phyloP scores from a whole-genome alignment of 2,329 filamentous ascomycete species.

The Fusarium nodosum region DNA sequence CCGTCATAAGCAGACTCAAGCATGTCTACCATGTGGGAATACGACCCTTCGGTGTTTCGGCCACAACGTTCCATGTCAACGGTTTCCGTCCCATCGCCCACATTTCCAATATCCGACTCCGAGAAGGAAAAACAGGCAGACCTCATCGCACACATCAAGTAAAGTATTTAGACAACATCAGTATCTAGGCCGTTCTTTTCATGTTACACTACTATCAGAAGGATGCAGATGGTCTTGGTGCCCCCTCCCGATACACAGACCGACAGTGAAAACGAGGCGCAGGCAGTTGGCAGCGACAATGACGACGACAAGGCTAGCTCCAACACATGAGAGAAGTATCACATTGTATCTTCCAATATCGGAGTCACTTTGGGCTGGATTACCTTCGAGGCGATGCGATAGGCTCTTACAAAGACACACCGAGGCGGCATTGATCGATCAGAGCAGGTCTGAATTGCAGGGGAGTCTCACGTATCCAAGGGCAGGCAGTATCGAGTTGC shows the following conservation, averaged over 20 bases:
- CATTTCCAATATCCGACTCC: background rate
- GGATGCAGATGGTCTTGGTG: too few relatives aligned
- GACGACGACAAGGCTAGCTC: background rate
- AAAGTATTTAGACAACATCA: background rate
- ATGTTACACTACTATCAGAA: background rate
- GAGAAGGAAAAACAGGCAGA: background rate
- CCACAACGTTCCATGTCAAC: background rate
- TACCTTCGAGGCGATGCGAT: too few relatives aligned
- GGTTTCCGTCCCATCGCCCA: background rate
- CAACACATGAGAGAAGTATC: background rate
- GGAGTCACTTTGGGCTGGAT: background rate
- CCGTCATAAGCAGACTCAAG: background rate
- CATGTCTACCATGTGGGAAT: background rate
- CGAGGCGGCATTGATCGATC: background rate
- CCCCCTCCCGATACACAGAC: background rate
- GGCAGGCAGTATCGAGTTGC: rapidly evolving
- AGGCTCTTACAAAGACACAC: background rate
- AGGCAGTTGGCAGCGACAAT: background rate
- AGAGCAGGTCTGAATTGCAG: background rate
- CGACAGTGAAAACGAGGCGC: background rate
- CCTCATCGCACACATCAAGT: too few relatives aligned
- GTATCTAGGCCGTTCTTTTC: background rate
- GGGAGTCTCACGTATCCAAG: background rate
- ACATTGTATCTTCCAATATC: too few relatives aligned
- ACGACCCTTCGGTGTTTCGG: background rate